These are phyloP conservation scores for Kodamaea fungicola DNA, from an alignment of 1,139 yeast species.

Conservation along the genomic window DNA sequence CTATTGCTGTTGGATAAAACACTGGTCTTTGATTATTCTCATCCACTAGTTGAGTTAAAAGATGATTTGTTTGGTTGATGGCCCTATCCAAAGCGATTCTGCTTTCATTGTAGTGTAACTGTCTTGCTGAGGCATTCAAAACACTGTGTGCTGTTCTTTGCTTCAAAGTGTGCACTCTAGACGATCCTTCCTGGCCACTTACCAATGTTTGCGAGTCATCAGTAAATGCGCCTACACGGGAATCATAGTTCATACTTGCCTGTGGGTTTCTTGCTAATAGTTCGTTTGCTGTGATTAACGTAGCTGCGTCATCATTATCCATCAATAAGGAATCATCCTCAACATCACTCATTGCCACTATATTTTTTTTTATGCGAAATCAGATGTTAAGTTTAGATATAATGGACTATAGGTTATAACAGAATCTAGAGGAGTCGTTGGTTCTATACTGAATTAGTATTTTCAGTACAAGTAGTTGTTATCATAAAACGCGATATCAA, in stretches of 20 bases:
- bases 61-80: slow-evolving; percentile 52
- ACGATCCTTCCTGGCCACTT: slow-evolving; percentile 18
- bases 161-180: slow-evolving; percentile 6
- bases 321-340: slow-evolving; percentile 2
- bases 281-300: slow-evolving; percentile 18
- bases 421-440: too few relatives aligned
- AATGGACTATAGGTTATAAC: too few relatives aligned
- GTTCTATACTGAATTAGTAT: too few relatives aligned
- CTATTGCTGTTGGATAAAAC: slow-evolving; percentile 54
- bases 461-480: too few relatives aligned
- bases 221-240: slow-evolving; percentile 3
- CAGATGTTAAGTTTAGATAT: too few relatives aligned
- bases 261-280: slow-evolving; percentile 8
- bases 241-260: slow-evolving; percentile 6
- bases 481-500: too few relatives aligned
- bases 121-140: slow-evolving; percentile 52
- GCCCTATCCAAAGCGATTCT: slow-evolving; percentile 59
- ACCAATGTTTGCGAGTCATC: slow-evolving; percentile 8
- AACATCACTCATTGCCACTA: slow-evolving; percentile 4
- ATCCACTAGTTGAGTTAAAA: slow-evolving; percentile 50
- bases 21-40: slow-evolving; percentile 63
- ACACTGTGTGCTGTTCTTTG: slow-evolving; percentile 12
- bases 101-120: slow-evolving; percentile 67
- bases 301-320: slow-evolving; percentile 21
- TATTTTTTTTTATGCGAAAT: too few relatives aligned